A percentile compares a stretch with the other conserved stretches of the same genome.
Conservation (phyloP, 169 alveolate species). For the Eimeria zaria region DNA sequence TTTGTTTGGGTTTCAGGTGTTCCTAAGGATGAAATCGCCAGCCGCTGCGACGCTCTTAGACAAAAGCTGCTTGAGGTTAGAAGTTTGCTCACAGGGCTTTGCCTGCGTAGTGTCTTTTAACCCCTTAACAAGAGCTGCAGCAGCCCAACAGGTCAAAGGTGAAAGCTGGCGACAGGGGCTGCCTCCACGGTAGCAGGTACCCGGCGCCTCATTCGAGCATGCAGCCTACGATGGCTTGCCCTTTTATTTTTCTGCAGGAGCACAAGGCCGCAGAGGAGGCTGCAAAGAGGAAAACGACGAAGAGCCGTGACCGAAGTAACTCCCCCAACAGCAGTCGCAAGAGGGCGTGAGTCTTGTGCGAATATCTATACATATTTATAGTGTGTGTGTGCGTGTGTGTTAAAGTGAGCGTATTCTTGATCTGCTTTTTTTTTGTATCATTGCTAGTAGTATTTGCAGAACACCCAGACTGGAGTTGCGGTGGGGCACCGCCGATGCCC, state of each 20-base stretch:
- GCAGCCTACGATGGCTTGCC: neutral
- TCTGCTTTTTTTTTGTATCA: neutral
- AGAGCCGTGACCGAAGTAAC: constrained; percentile 56
- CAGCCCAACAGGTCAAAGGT: neutral
- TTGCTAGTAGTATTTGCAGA: neutral
- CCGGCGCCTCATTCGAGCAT: neutral
- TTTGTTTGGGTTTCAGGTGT: constrained; percentile 18
- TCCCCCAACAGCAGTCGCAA: constrained; percentile 68
- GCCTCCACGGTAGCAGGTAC: neutral
- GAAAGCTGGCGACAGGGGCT: neutral
- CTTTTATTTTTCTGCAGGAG: constrained; percentile 43
- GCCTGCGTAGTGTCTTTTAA: neutral
- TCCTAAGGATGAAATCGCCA: constrained; percentile 59
- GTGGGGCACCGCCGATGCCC: neutral
- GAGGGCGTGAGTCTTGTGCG: constrained; percentile 34
- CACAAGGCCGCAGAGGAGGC: constrained; percentile 52
- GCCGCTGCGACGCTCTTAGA: constrained; percentile 79
- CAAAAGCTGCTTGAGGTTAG: constrained; percentile 72
- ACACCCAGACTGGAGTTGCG: neutral
- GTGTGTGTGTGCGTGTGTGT: neutral
- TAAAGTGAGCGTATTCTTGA: neutral
- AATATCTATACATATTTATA: too few species aligned
- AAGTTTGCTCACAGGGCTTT: neutral
- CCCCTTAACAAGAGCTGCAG: too few species aligned
- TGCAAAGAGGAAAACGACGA: constrained; percentile 38